phyloP scores from a whole-genome alignment of 495 filamentous ascomycete species.

The Hypoxylon cercidicola region DNA sequence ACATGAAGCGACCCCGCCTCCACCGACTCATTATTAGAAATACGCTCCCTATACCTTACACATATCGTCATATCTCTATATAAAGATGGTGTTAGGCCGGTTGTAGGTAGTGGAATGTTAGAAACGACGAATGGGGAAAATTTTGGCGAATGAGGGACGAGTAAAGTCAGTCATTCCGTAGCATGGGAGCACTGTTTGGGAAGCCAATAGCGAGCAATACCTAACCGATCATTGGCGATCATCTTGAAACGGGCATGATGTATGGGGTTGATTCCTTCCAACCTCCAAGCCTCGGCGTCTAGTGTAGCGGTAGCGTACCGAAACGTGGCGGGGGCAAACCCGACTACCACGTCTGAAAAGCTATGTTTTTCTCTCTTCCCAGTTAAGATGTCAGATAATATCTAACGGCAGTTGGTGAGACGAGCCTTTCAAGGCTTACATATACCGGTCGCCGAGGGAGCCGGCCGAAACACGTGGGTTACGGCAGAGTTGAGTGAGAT shows the following conservation, averaged over 20 bases:
- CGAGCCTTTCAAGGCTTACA: conserved; percentile 16
- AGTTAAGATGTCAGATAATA: neutral
- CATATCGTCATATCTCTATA: neutral
- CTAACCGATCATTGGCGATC: conserved; percentile 7
- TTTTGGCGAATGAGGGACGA: neutral
- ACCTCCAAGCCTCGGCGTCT: conserved; percentile 31
- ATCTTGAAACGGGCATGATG: conserved; percentile 29
- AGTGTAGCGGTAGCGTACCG: conserved; percentile 8
- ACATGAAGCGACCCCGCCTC: conserved; percentile 2
- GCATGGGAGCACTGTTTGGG: conserved; percentile 20
- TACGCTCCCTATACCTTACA: neutral
- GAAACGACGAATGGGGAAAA: neutral
- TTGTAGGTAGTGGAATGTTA: neutral
- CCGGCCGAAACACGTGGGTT: conserved; percentile 40
- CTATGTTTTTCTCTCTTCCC: neutral
- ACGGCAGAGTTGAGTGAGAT: conserved; percentile 26
- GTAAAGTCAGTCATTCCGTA: neutral
- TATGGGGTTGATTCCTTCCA: conserved; percentile 33
- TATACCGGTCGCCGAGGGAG: conserved; percentile 16
- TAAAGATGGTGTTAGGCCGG: neutral
- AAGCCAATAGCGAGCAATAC: conserved; percentile 26
- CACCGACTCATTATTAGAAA: neutral
- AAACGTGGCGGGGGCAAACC: conserved; percentile 29
- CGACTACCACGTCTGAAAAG: conserved; percentile 32
- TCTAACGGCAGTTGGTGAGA: conserved; percentile 12